Base-by-base conservation (phyloP, 345 rosid genomes). In the Kernera saxatilis region DNA sequence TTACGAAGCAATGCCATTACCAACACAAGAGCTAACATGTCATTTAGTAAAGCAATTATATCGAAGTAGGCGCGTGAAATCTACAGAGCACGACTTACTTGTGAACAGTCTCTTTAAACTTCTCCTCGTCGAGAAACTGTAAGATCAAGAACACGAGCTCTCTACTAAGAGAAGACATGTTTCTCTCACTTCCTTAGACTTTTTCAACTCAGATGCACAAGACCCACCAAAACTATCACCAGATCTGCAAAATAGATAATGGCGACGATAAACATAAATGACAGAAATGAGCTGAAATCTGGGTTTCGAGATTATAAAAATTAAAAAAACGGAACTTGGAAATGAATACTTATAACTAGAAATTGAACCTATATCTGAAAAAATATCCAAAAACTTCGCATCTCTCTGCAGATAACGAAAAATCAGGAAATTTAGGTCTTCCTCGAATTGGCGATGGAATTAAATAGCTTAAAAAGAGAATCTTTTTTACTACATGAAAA, bases 61-160 rank as follows among this genome's bases (percentile, higher is more conserved):
- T 33, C 57, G 6, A 41, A 58, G 8, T 29, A 21, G 58, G 55
- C 23, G 49, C 39, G 67, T 71, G 69, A 22, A 63, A 66, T 32
- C 6, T 1, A 9, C 43, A 70, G 37, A 48, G 50, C 44, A 70
- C 40, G 32, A 18, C 88, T 80, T 77, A 91, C 99, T 82, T 91
- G 86, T 91, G 96, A 82, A 91, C 99, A 78, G 99, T 94, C 85
- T 94, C 99, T 72, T 87, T 93, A 80, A 91, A 93, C 85, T 93
- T 93, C 70, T 93, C 99, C 79, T 94, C 99, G 68, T 94, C 99
- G 7, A 94, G 93, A 83, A 94, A 94, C 93, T 94, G 99, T 75
- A 94, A 80, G 82, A 94, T 94, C 87, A 94, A 76, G 86, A 94
- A 91, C 70, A 94, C 97, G 25, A 91, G 93, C 90, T 94, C 99